phyloP scores from a whole-genome alignment of 2,329 filamentous ascomycete species.

The Colletotrichum coccodes region DNA sequence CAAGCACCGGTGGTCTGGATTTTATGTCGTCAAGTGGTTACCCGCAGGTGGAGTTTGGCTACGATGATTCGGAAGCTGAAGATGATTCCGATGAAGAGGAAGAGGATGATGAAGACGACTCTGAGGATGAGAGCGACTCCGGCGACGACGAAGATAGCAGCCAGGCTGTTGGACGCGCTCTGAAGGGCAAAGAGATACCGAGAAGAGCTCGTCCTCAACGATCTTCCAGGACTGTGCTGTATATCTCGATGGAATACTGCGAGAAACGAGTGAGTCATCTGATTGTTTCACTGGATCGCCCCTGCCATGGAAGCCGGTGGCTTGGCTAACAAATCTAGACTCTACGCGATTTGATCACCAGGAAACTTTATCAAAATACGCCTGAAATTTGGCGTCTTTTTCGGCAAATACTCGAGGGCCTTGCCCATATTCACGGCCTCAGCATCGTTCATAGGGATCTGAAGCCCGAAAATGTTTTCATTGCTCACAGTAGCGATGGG shows the following conservation, averaged over 20 bases:
- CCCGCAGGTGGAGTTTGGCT: conserved; percentile 81
- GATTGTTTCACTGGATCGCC: not conserved
- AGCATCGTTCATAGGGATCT: conserved; percentile 96
- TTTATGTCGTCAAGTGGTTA: conserved; percentile 91
- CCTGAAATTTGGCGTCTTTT: conserved; percentile 91
- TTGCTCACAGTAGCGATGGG: conserved; percentile 74
- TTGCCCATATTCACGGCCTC: conserved; percentile 88
- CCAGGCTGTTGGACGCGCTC: conserved; percentile 34
- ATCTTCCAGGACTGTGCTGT: conserved; percentile 78
- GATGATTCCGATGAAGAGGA: conserved; percentile 48
- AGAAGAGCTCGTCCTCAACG: conserved; percentile 50
- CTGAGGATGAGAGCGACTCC: conserved; percentile 55
- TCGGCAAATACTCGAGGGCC: conserved; percentile 88
- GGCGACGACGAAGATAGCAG: conserved; percentile 45
- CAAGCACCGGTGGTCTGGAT: conserved; percentile 85
- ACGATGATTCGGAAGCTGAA: conserved; percentile 59
- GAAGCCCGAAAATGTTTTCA: conserved; percentile 98
- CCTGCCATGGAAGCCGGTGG: not conserved
- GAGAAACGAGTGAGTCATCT: conserved; percentile 78
- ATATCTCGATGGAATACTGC: conserved; percentile 99
- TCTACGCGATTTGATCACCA: conserved; percentile 85
- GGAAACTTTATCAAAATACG: conserved; percentile 77
- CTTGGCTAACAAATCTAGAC: conserved; percentile 61
- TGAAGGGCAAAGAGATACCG: conserved; percentile 27
- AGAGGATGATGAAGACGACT: conserved; percentile 50